These are phyloP conservation scores for Pleurozium schreberi DNA, from an alignment of 225 moss, liverwort and hornwort species.

Conservation along the genomic window DNA sequence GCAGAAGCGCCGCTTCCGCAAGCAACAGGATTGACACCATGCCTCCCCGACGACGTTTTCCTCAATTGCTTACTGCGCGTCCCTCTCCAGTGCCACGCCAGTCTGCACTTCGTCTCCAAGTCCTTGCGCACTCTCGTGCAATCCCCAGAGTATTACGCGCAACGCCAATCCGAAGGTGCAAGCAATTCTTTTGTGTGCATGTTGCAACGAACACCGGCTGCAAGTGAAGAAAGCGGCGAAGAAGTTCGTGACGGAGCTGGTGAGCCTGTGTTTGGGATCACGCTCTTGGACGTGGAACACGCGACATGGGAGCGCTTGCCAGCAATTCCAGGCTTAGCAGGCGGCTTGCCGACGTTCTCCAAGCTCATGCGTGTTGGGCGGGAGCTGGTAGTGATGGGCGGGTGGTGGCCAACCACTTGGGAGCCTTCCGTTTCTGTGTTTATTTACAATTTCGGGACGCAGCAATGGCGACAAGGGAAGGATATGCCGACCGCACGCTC, in stretches of 20 bases:
- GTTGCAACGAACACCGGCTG: conserved; percentile 24
- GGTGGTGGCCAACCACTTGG: conserved; percentile 61
- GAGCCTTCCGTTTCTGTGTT: conserved; percentile 42
- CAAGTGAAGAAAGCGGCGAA: background rate
- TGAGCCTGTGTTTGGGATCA: conserved; percentile 32
- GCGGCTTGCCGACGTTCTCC: conserved; percentile 57
- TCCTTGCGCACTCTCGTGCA: conserved; percentile 33
- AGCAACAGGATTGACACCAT: conserved; percentile 16
- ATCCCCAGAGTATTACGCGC: conserved; percentile 41
- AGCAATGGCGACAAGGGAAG: conserved; percentile 48
- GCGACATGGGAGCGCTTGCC: conserved; percentile 60
- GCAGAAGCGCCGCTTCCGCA: background rate
- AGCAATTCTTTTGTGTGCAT: conserved; percentile 52
- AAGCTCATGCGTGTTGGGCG: conserved; percentile 36
- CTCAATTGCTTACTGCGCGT: conserved; percentile 61
- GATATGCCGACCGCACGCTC: conserved; percentile 58
- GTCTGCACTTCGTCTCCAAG: conserved; percentile 51
- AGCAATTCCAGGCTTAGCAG: conserved; percentile 25
- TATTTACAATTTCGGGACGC: conserved; percentile 51
- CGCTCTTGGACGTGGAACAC: conserved; percentile 32
- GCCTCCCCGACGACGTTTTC: conserved; percentile 68
- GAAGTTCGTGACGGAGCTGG: background rate
- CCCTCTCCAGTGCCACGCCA: conserved; percentile 46
- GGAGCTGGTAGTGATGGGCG: conserved; percentile 57
- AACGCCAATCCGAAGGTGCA: conserved; percentile 40